Evolutionary conservation across 2,329 filamentous ascomycete genomes (phyloP).

Genomic region (Aspergillus tamarii): DNA sequence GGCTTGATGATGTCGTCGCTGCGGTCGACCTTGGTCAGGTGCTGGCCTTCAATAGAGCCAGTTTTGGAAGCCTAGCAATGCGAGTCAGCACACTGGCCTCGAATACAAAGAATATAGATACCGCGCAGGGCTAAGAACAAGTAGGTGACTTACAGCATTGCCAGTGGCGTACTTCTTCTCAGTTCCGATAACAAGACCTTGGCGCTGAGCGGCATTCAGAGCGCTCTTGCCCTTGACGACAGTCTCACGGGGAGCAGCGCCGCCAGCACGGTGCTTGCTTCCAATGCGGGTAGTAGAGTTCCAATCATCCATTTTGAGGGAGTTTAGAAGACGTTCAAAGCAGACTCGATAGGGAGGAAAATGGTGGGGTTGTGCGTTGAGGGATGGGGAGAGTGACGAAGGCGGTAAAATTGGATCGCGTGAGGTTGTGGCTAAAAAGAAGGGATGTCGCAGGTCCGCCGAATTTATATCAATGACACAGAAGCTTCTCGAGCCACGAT

Average conservation of each 20-base stretch:
- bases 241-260: conserved; percentile 72
- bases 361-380: conserved; percentile 6
- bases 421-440: conserved; percentile 27
- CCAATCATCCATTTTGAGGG: conserved; percentile 73
- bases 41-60: conserved; percentile 77
- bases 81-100: conserved; percentile 16
- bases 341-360: conserved; percentile 2
- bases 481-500: conserved; percentile 42
- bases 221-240: conserved; percentile 83
- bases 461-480: conserved; percentile 44
- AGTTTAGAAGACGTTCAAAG: background rate
- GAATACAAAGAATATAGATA: background rate
- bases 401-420: conserved; percentile 32
- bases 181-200: conserved; percentile 74
- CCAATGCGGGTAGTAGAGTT: conserved; percentile 91
- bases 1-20: conserved; percentile 97
- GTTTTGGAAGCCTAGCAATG: conserved; percentile 45
- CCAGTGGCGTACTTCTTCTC: conserved; percentile 88
- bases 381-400: conserved; percentile 14
- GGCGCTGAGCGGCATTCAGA: conserved; percentile 86
- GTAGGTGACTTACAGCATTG: conserved; percentile 71
- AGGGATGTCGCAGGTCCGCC: conserved; percentile 27
- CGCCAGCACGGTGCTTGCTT: conserved; percentile 71
- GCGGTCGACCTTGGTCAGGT: conserved; percentile 96
- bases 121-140: background rate